Evolutionary conservation across 495 filamentous ascomycete genomes (phyloP).

Genomic region (Xylaria curta): DNA sequence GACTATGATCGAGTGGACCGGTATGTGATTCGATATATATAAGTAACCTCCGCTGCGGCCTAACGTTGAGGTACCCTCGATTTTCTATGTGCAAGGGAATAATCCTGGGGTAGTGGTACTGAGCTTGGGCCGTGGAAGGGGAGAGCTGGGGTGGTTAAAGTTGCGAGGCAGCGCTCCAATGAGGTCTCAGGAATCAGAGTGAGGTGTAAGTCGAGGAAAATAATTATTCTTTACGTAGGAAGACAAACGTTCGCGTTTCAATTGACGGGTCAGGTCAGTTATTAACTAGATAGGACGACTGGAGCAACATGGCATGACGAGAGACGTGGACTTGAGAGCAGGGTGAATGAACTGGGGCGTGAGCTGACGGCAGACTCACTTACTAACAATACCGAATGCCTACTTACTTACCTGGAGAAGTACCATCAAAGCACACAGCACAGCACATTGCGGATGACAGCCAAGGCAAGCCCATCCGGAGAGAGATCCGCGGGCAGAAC

Average conservation of each 20-base stretch:
- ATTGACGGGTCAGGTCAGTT: slow-evolving; percentile 35
- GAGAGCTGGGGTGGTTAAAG: slow-evolving; percentile 14
- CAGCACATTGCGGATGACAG: slow-evolving; percentile 13
- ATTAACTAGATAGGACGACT: slow-evolving; percentile 39
- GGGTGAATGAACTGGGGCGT: slow-evolving; percentile 31
- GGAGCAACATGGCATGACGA: slow-evolving; percentile 45
- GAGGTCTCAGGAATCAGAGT: slow-evolving; percentile 1
- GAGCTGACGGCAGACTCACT: slow-evolving; percentile 22
- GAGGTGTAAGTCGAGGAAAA: slow-evolving; percentile 11
- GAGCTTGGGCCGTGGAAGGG: slow-evolving; percentile 35
- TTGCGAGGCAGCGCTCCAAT: slow-evolving; percentile 25
- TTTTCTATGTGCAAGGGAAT: slow-evolving; percentile 36
- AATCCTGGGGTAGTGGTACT: slow-evolving; percentile 41
- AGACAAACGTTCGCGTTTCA: slow-evolving; percentile 22
- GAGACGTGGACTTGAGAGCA: slow-evolving; percentile 33
- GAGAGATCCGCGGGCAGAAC: slow-evolving; percentile 21
- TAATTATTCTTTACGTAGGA: slow-evolving; percentile 26
- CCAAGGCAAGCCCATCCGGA: slow-evolving; percentile 28
- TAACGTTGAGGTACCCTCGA: slow-evolving; percentile 37
- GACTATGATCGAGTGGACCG: slow-evolving; percentile 36
- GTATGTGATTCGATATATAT: slow-evolving; percentile 30
- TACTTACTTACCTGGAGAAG: not conserved
- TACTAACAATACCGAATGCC: not conserved
- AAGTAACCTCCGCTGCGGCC: slow-evolving; percentile 38
- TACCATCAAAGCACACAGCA: slow-evolving; percentile 20